Conservation (phyloP, 495 filamentous ascomycete species). For the Penicillium roqueforti region DNA sequence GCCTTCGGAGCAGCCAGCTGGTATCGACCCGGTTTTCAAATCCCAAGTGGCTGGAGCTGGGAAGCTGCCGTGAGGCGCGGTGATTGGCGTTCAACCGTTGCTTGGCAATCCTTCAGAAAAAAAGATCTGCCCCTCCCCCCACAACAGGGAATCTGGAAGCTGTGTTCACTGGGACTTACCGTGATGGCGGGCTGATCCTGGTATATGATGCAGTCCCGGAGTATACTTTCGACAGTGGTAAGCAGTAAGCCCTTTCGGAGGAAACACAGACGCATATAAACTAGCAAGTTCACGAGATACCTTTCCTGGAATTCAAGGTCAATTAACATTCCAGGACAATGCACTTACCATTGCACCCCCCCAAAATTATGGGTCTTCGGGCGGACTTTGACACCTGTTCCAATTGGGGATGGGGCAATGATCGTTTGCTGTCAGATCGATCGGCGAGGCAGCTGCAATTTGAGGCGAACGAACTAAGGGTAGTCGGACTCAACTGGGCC, state of each 20-base stretch:
- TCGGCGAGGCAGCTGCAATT: neutral
- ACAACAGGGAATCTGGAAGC: conserved; percentile 14
- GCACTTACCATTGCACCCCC: neutral
- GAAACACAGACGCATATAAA: neutral
- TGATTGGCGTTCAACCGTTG: conserved; percentile 3
- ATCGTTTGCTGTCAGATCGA: neutral
- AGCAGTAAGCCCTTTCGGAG: conserved; percentile 8
- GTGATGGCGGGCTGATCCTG: conserved; percentile 2
- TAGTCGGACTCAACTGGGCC: neutral
- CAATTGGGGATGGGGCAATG: neutral
- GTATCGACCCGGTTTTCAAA: neutral
- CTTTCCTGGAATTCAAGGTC: neutral
- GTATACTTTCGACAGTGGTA: neutral
- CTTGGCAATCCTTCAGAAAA: conserved; percentile 6
- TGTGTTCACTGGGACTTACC: neutral
- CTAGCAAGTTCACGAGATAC: neutral
- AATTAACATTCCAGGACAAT: conserved; percentile 1
- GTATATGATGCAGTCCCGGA: neutral
- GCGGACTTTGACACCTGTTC: neutral
- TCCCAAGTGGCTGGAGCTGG: neutral
- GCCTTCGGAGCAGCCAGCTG: neutral
- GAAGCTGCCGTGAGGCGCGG: neutral
- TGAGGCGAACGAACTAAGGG: neutral
- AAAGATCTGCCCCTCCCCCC: conserved; percentile 12
- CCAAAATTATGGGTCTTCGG: neutral